phyloP scores from a whole-genome alignment of 495 filamentous ascomycete genomes.

The Penicilliopsis zonata region DNA sequence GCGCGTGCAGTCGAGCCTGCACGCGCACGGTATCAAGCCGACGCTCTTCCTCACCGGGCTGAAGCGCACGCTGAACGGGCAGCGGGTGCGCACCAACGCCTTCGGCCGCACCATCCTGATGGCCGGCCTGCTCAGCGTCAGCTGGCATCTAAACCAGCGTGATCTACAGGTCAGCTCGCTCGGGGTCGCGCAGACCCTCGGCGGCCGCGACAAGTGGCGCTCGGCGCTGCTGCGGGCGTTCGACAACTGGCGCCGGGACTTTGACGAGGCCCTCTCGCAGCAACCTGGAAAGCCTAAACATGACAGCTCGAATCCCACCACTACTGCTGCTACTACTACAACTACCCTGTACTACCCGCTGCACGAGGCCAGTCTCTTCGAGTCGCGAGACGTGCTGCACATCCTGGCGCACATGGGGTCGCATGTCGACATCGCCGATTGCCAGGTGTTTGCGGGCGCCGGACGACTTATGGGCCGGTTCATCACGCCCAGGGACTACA shows the following conservation, averaged over 20 bases:
- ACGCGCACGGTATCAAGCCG: conserved; percentile 73
- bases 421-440: conserved; percentile 95
- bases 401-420: conserved; percentile 96
- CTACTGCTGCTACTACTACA: conserved; percentile 11
- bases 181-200: conserved; percentile 65
- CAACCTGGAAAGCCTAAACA: no score
- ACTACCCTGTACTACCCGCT: conserved; percentile 21
- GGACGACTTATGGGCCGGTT: conserved; percentile 73
- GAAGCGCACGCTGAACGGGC: conserved; percentile 77
- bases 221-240: conserved; percentile 78
- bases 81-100: conserved; percentile 81
- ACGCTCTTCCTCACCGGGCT: conserved; percentile 85
- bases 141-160: conserved; percentile 96
- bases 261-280: conserved; percentile 67
- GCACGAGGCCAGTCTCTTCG: conserved; percentile 70
- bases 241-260: conserved; percentile 90
- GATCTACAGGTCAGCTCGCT: conserved; percentile 90
- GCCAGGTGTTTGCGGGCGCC: conserved; percentile 88
- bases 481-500: conserved; percentile 72
- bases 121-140: conserved; percentile 85
- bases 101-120: conserved; percentile 95
- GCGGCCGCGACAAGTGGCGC: conserved; percentile 88
- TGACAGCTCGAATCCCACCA: no score
- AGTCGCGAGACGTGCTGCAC: conserved; percentile 80
- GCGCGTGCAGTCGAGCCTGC: conserved; percentile 69